Conservation (phyloP, 768 basidiomycete genomes). For the Gloeopeniophorella convolvens region DNA sequence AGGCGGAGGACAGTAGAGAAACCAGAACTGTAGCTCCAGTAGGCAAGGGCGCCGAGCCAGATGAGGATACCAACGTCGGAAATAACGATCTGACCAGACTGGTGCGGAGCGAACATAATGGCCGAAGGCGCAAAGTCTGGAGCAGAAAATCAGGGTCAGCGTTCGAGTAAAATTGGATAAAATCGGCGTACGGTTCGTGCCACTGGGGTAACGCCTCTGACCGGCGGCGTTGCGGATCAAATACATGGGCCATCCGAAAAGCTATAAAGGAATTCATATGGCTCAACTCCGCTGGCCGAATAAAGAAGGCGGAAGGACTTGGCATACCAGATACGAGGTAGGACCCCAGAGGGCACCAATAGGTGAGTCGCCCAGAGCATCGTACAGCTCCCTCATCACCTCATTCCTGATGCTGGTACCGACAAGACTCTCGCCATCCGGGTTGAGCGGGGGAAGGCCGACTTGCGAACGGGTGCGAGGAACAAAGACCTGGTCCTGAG, state of each 20-base stretch:
- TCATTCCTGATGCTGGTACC: slow-evolving; percentile 62
- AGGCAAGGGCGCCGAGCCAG: slow-evolving; percentile 56
- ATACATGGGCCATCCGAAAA: slow-evolving; percentile 85
- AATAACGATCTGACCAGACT: slow-evolving; percentile 65
- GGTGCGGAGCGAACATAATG: slow-evolving; percentile 79
- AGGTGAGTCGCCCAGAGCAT: slow-evolving; percentile 89
- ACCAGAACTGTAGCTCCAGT: slow-evolving; percentile 53
- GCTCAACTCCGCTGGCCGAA: not conserved
- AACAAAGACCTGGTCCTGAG: slow-evolving; percentile 93
- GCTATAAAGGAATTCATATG: slow-evolving; percentile 30
- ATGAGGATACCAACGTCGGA: slow-evolving; percentile 80
- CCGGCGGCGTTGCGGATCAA: slow-evolving; percentile 79
- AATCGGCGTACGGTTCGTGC: slow-evolving; percentile 65
- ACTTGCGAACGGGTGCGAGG: slow-evolving; percentile 78
- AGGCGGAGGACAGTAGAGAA: slow-evolving; percentile 67
- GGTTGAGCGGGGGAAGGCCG: slow-evolving; percentile 59
- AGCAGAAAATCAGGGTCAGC: not conserved
- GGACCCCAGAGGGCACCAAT: slow-evolving; percentile 53
- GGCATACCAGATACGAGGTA: slow-evolving; percentile 53
- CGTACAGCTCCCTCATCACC: slow-evolving; percentile 67
- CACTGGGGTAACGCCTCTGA: slow-evolving; percentile 69
- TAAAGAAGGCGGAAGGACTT: not conserved
- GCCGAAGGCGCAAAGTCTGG: slow-evolving; percentile 73
- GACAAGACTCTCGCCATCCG: slow-evolving; percentile 54
- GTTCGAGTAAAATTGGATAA: not conserved